phyloP scores from a whole-genome alignment of 2,329 filamentous ascomycete genomes.

The Monilinia fructicola region DNA sequence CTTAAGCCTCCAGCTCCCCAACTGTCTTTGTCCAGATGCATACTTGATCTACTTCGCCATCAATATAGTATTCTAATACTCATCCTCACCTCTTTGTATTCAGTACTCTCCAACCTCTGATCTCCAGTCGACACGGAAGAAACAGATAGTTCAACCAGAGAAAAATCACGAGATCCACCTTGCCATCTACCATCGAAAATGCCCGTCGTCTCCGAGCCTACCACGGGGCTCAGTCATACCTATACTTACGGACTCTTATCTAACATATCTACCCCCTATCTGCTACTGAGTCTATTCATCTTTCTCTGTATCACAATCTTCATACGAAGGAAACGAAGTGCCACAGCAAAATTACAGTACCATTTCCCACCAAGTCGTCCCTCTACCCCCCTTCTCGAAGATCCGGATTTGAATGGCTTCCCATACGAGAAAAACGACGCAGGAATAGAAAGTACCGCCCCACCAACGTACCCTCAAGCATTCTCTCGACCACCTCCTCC shows the following conservation, averaged over 20 bases:
- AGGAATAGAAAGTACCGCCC: background rate
- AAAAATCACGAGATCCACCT: conserved; percentile 11
- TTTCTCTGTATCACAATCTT: conserved; percentile 24
- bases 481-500: background rate
- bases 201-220: conserved; percentile 25
- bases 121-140: background rate
- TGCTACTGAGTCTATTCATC: conserved; percentile 25
- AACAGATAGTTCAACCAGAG: background rate
- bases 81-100: background rate
- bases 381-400: conserved; percentile 13
- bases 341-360: conserved; percentile 7
- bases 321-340: conserved; percentile 20
- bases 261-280: conserved; percentile 11
- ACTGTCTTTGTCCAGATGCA: conserved; percentile 15
- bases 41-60: background rate
- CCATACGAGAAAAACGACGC: background rate
- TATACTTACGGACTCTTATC: conserved; percentile 12
- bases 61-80: background rate
- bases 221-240: background rate
- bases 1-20: conserved; percentile 25
- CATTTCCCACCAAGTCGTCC: conserved; percentile 19
- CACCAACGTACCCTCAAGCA: background rate
- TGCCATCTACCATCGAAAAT: conserved; percentile 15
- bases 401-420: background rate
- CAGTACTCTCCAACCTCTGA: background rate